Base-by-base conservation (phyloP, 2,329 filamentous ascomycete species). In the Blastomyces emzantsi region DNA sequence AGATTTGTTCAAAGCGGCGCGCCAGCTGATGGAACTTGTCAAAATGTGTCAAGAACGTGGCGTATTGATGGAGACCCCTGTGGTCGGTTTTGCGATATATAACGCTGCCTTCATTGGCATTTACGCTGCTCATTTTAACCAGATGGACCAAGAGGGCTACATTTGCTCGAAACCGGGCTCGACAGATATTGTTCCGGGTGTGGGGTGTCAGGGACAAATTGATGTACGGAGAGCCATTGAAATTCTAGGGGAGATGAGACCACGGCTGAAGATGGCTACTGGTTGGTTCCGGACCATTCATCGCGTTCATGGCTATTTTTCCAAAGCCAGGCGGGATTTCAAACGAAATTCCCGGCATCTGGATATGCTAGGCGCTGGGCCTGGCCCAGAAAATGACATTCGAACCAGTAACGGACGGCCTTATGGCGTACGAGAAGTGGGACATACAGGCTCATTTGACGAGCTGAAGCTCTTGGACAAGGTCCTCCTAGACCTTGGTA, bases 21-120 rank as follows among this genome's bases (percentile, higher is more conserved):
- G 80, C 51, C 78, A 83, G 47, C 79, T 84, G 71, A 77, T 82
- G 63, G 81, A 84, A 65, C 72, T 85, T 9, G 76, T 83, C 15
- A 73, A 76, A 2, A 79, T 79, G 3, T 84, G 81, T 67, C 78
- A 83, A 65, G 78, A 80, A 61, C 79, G 77, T 68, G 77, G 76
- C 19, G 77, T 79, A 8, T 74, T 84, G 1, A 79, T 83, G 2
- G 81, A 85, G 67, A 84, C 81, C 3, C 82, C 83, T 0, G 75
- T 85, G 30, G 76, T 83, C 19, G 82, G 79, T 1, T 85, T 84
- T 66, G 80, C 82, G 36, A 75, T 82, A 28, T 85, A 83, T 70
- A 80, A 79, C 47, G 82, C 82, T 30, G 78, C 79, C 0, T 80
- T 83, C 60, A 73, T 80, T 47, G 79, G 76, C 19, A 73, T 83